Evolutionary conservation across 768 basidiomycete genomes (phyloP), one percentile per base, ranked within the genome.

Genomic region (Leccinum boreale): DNA sequence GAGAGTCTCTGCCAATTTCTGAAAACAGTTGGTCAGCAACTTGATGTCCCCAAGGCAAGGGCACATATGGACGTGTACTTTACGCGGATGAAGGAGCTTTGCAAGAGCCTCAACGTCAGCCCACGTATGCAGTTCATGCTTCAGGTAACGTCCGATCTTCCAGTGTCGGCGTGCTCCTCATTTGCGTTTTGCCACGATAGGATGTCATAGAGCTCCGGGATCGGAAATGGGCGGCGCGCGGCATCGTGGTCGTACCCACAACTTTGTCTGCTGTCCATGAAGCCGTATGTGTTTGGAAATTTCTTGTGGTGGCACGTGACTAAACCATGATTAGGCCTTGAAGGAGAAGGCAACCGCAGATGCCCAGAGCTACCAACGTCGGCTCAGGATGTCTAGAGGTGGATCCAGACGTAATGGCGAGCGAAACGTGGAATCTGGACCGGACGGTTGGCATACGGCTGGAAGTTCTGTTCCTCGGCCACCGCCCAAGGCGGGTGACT

Each of bases 111-210:
- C 15, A 86, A 88, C 53, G 85, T 97, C 60, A 85, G 84, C 58
- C 82, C 93, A 17, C 89, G 97, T 66, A 91, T 97, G 83, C 86
- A 87, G 57, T 98, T 90, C 75, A 97, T 98, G 94, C 81, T 99
- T 57, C 85, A 92, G 85, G 95, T 96, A 59, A 57, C 83, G 76
- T 39, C 3, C 24, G n/a, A 19, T 12, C 53, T 53, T 26, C 9
- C 49, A 28, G 29, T 12, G 26, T 55, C 14, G 9, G 57, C 35
- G 28, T 1, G 9, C 12, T 35, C 48, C n/a, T 47, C 35, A 62
- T 24, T 56, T 52, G 9, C 8, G 1, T 19, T 28, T 42, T 52
- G 17, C n/a, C n/a, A 15, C 5, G 8, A 35, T 65, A 98, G 94
- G 96, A 98, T 75, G 79, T 97, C 51, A 82, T 95, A 55, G 96